These are phyloP conservation scores for Yarrowia deformans DNA, from an alignment of 805 yeast species.

Conservation along the genomic window DNA sequence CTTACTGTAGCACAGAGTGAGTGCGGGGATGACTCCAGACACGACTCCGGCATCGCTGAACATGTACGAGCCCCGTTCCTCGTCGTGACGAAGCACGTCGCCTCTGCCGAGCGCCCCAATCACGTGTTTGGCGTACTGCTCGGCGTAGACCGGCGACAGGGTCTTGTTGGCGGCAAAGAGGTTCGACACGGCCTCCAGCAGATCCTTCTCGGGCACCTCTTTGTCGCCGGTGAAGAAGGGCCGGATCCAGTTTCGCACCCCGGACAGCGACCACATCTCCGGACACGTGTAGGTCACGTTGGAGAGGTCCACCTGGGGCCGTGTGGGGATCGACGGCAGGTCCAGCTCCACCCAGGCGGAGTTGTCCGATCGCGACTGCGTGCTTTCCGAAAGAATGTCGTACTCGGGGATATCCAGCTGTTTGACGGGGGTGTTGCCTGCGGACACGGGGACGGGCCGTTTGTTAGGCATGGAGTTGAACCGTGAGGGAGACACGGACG, in stretches of 20 bases:
- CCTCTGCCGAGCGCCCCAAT: neutral
- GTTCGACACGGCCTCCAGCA: conserved; percentile 12
- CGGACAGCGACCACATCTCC: conserved; percentile 32
- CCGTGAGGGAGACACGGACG: conserved; percentile 13
- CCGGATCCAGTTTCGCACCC: conserved; percentile 20
- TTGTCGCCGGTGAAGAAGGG: conserved; percentile 24
- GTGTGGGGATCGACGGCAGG: conserved; percentile 26
- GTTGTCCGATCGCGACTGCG: neutral
- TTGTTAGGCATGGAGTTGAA: conserved; percentile 38
- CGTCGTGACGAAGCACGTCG: conserved; percentile 20
- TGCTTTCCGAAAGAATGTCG: conserved; percentile 18
- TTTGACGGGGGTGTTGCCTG: conserved; percentile 20
- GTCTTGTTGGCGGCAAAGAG: conserved; percentile 34
- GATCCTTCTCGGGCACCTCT: conserved; percentile 24
- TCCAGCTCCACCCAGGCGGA: conserved; percentile 25
- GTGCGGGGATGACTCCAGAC: conserved; percentile 27
- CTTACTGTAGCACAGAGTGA: conserved; percentile 22
- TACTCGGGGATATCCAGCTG: conserved; percentile 34
- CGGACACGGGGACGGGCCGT: conserved; percentile 18
- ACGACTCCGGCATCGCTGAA: conserved; percentile 20
- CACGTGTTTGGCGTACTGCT: conserved; percentile 37
- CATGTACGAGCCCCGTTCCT: conserved; percentile 26
- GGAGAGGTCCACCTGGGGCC: conserved; percentile 20
- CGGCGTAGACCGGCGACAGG: conserved; percentile 14
- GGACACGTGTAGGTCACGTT: conserved; percentile 19